Conservation (phyloP, 208 protist genomes). For the Phytomonas francai region DNA sequence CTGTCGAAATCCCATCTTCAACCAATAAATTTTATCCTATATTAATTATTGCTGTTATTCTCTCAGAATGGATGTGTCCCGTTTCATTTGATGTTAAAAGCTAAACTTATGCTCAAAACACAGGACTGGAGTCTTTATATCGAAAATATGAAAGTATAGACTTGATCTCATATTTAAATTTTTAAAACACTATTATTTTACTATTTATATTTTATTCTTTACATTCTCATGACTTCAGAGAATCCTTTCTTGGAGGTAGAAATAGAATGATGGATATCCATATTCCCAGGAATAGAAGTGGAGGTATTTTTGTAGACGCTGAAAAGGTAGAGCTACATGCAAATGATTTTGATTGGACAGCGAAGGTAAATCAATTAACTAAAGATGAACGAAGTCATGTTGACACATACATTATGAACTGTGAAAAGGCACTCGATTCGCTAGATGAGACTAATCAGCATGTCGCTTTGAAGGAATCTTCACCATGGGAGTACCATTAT, state of each 20-base stretch:
- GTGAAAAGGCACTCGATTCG: neutral
- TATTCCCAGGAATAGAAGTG: conserved; percentile 19
- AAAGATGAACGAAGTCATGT: conserved; percentile 19
- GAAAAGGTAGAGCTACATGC: conserved; percentile 54
- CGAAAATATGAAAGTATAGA: neutral
- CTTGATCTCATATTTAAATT: neutral
- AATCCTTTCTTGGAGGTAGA: neutral
- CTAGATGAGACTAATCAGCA: neutral
- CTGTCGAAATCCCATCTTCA: neutral
- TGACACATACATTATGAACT: conserved; percentile 21
- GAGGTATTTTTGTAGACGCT: conserved; percentile 40
- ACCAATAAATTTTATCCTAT: neutral
- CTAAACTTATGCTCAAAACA: no score
- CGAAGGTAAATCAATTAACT: conserved; percentile 32
- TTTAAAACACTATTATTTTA: neutral
- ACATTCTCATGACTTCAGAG: neutral
- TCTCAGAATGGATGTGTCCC: neutral
- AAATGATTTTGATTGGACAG: conserved; percentile 58
- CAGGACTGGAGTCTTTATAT: neutral
- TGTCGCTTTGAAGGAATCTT: conserved; percentile 1
- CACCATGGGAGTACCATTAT: conserved; percentile 54
- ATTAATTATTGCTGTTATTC: neutral
- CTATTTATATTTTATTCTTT: conserved; percentile 4
- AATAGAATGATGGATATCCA: conserved; percentile 14
- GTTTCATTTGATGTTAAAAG: no score